Conservation (phyloP, 2,329 filamentous ascomycete genomes). For the Bipolaris oryzae region DNA sequence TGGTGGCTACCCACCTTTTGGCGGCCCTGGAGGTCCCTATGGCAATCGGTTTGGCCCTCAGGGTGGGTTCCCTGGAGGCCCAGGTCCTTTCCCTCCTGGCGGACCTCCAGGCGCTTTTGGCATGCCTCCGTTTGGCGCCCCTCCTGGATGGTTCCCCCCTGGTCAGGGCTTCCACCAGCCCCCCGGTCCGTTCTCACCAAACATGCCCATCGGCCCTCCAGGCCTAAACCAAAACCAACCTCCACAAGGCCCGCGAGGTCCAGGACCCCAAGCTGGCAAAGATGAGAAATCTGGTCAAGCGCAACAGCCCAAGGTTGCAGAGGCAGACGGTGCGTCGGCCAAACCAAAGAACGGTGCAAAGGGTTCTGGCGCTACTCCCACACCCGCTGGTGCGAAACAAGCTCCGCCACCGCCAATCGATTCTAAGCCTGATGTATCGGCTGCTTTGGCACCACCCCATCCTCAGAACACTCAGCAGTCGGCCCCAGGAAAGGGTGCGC, state of each 20-base stretch:
- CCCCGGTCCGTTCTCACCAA: constrained; percentile 67
- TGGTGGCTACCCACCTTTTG: constrained; percentile 50
- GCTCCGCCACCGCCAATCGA: constrained; percentile 70
- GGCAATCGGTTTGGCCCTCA: constrained; percentile 56
- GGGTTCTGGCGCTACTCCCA: constrained; percentile 31
- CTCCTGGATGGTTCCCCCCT: constrained; percentile 74
- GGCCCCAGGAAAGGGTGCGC: constrained; percentile 45
- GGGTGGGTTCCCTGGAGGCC: constrained; percentile 52
- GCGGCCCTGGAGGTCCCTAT: constrained; percentile 35
- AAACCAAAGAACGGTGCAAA: constrained; percentile 60
- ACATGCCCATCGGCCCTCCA: constrained; percentile 64
- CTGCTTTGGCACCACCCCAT: constrained; percentile 60
- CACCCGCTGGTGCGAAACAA: constrained; percentile 51
- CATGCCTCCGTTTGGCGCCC: constrained; percentile 75
- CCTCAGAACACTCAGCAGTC: constrained; percentile 42
- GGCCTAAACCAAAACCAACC: constrained; percentile 53
- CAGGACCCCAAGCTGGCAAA: constrained; percentile 36
- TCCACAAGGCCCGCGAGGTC: constrained; percentile 47
- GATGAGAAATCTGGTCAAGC: constrained; percentile 35
- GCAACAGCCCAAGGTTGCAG: constrained; percentile 47
- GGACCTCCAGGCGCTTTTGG: constrained; percentile 62
- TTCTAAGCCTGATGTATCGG: constrained; percentile 68
- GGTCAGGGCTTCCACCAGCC: constrained; percentile 77
- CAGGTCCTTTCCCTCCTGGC: constrained; percentile 55
- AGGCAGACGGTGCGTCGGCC: constrained; percentile 53